Conservation (phyloP, 306 rosid genomes). For the Morella rubra region DNA sequence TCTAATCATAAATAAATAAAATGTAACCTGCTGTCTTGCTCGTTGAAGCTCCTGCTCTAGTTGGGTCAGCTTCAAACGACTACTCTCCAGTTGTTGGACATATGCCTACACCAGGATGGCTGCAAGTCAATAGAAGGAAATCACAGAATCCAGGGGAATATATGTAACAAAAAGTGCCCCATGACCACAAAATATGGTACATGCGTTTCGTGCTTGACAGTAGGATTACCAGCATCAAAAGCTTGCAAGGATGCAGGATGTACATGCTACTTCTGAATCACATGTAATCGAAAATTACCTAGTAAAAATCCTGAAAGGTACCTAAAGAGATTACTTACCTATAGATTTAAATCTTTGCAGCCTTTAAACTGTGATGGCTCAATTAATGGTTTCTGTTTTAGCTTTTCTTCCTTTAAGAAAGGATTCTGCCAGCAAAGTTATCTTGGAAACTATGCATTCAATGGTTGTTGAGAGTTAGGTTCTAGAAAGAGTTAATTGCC, state of each 20-base stretch:
- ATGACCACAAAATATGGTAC: slow-evolving; percentile 3
- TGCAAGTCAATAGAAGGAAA: slow-evolving; percentile 13
- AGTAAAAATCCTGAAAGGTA: background rate
- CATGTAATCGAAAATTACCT: background rate
- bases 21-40: slow-evolving; percentile 91
- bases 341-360: background rate
- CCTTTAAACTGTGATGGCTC: background rate
- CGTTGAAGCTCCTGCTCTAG: slow-evolving; percentile 99
- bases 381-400: background rate
- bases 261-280: background rate
- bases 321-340: background rate
- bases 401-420: background rate
- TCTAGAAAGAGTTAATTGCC: background rate
- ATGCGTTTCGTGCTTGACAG: background rate
- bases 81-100: slow-evolving; percentile 94
- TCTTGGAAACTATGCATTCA: background rate
- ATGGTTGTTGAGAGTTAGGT: background rate
- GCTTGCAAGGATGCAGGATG: slow-evolving; percentile 5
- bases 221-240: background rate
- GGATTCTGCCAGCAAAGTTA: background rate
- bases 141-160: slow-evolving; percentile 9
- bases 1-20: slow-evolving; percentile 12
- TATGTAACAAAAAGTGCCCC: slow-evolving; percentile 5
- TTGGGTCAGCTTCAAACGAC: slow-evolving; percentile 93
- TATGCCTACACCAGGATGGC: slow-evolving; percentile 58